Conservation (phyloP, 2,329 filamentous ascomycete species). For the Venturia effusa region DNA sequence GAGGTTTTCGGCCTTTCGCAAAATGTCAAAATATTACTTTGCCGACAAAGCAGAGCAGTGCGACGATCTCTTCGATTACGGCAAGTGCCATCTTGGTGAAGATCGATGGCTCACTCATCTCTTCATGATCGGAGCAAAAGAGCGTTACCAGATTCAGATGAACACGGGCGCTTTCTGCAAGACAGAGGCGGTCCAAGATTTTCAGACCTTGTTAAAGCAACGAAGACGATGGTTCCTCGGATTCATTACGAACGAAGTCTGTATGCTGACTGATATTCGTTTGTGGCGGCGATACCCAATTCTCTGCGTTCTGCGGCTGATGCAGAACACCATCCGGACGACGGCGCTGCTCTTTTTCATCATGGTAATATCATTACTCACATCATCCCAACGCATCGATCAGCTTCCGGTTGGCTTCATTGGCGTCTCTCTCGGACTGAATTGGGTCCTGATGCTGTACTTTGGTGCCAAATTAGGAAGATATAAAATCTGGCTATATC, state of each 20-base stretch:
- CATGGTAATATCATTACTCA: conserved; percentile 76
- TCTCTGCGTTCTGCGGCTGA: conserved; percentile 75
- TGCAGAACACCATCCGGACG: conserved; percentile 93
- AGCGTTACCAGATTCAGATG: conserved; percentile 93
- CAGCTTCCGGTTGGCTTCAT: conserved; percentile 90
- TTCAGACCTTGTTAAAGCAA: conserved; percentile 79
- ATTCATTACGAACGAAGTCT: conserved; percentile 95
- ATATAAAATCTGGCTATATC: conserved; percentile 92
- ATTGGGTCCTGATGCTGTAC: conserved; percentile 93
- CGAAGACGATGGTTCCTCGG: conserved; percentile 92
- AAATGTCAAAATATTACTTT: conserved; percentile 98
- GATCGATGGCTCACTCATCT: conserved; percentile 95
- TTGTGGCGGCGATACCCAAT: conserved; percentile 87
- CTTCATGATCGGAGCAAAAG: conserved; percentile 95
- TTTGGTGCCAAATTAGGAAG: conserved; percentile 78
- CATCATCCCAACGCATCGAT: conserved; percentile 65
- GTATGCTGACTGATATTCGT: conserved; percentile 91
- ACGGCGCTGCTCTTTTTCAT: conserved; percentile 92
- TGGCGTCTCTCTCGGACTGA: conserved; percentile 79
- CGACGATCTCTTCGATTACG: conserved; percentile 92
- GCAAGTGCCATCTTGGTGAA: conserved; percentile 89
- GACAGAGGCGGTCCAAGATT: conserved; percentile 89
- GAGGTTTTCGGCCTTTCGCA: conserved; percentile 88
- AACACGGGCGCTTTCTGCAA: conserved; percentile 98
- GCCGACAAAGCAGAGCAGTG: conserved; percentile 93